These are phyloP conservation scores for Macrolepiota albuminosa DNA, from an alignment of 768 basidiomycete species.

Conservation along the genomic window DNA sequence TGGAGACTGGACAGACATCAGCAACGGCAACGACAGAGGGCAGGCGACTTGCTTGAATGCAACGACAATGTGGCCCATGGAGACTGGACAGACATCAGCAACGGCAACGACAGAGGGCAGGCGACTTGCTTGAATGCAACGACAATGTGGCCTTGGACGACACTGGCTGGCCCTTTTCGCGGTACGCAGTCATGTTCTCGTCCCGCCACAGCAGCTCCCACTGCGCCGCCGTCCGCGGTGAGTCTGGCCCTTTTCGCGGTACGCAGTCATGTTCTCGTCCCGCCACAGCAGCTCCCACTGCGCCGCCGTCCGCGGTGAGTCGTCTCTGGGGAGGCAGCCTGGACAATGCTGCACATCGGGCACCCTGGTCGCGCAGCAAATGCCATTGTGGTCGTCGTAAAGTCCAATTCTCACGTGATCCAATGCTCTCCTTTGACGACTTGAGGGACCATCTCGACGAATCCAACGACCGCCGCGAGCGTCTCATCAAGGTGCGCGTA, in stretches of 20 bases:
- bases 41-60: constrained; percentile 63
- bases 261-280: constrained; percentile 74
- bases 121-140: constrained; percentile 68
- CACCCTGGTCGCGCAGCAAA: constrained; percentile 67
- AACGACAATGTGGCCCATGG: constrained; percentile 70
- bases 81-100: constrained; percentile 37
- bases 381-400: constrained; percentile 32
- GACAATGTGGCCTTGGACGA: constrained; percentile 68
- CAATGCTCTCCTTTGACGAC: constrained; percentile 38
- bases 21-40: neutral
- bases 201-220: constrained; percentile 72
- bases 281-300: constrained; percentile 66
- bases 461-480: constrained; percentile 83
- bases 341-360: constrained; percentile 72
- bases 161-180: constrained; percentile 64
- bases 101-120: neutral
- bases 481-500: no score
- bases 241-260: constrained; percentile 60
- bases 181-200: constrained; percentile 71
- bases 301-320: constrained; percentile 41
- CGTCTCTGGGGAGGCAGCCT: constrained; percentile 42
- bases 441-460: constrained; percentile 77
- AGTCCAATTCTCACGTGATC: constrained; percentile 10
- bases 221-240: constrained; percentile 41
- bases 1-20: constrained; percentile 47